Evolutionary conservation across 805 yeast genomes (phyloP), one percentile per base, ranked within the genome.

Genomic region (Clavispora carvajalis): DNA sequence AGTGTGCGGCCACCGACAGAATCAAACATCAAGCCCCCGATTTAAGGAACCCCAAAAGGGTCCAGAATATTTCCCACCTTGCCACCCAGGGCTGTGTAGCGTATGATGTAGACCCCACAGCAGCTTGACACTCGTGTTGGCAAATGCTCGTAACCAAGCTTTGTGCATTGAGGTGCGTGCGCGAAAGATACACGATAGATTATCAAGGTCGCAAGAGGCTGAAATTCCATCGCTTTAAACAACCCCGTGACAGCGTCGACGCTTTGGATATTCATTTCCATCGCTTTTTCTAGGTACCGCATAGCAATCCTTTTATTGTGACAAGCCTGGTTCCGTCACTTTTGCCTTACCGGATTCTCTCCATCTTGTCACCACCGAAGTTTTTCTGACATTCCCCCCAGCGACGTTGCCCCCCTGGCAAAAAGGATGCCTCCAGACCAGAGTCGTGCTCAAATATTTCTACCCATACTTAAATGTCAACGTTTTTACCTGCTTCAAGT

Each of bases 401-500:
- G 31, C 31, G 7, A 3, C 31, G 16, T 16, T 12, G 31, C 16
- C 31, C 7, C 8, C 7, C 7, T n/a, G 6, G 31, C 10, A 28
- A n/a, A 28, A 7, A 28, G 31, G 19, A 28, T 28, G 31, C 12
- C 18, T 28, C 12, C 3, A 16, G 16, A 28, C 9, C 19, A 6
- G 9, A 28, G 2, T 2, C 8, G 18, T 5, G 18, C 18, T 4
- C 16, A 16, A 28, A 4, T 28, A 15, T 16, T 8, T 5, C 7
- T 19, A 28, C 4, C 10, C 10, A 16, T 1, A 5, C 18, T 28
- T 15, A 8, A 16, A 82, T 83, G 87, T 70, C 81, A 1, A 74
- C 85, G 4, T 58, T 80, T 29, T 77, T 80, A 42, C 84, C 89
- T 4, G 73, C 86, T 1, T 73, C 82, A 21, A 77, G 82, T 53